Conservation (phyloP, 2,329 filamentous ascomycete species). For the Aspergillus sp. region DNA sequence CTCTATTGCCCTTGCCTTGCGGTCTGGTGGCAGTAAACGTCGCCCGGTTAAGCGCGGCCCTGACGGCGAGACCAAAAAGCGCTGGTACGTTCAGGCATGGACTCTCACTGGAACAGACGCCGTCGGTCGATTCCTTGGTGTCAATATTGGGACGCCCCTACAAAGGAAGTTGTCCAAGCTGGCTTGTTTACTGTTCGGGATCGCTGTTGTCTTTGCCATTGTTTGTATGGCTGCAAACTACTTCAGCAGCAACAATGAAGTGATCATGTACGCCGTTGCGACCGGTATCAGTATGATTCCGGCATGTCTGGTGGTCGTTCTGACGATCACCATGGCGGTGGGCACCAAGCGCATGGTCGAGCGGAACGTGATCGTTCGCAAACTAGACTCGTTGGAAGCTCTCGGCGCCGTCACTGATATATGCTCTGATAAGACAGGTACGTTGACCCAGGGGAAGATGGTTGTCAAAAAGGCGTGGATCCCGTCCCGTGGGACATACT, state of each 20-base stretch:
- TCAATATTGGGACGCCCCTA: constrained; percentile 67
- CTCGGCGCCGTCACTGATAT: constrained; percentile 58
- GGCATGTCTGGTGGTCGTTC: constrained; percentile 58
- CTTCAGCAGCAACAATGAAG: constrained; percentile 51
- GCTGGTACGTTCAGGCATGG: constrained; percentile 34
- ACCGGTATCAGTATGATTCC: constrained; percentile 58
- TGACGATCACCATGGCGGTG: constrained; percentile 64
- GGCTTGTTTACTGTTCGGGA: constrained; percentile 61
- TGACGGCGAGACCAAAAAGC: constrained; percentile 41
- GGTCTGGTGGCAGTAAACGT: constrained; percentile 53
- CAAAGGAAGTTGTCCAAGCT: constrained; percentile 65
- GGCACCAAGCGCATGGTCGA: constrained; percentile 56
- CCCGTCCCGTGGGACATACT: constrained; percentile 54
- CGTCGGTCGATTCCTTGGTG: constrained; percentile 61
- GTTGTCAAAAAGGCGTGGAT: constrained; percentile 41
- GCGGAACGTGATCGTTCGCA: constrained; percentile 54
- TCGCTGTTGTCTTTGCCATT: constrained; percentile 66
- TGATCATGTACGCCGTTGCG: constrained; percentile 61
- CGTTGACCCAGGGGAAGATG: constrained; percentile 60
- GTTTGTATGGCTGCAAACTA: constrained; percentile 64
- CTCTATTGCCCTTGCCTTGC: constrained; percentile 61
- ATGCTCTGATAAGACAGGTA: constrained; percentile 38
- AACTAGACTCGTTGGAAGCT: constrained; percentile 55
- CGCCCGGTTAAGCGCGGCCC: constrained; percentile 50
- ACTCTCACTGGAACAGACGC: constrained; percentile 53